phyloP scores from a whole-genome alignment of 2,329 filamentous ascomycete species.

The Blumeriella jaapii region DNA sequence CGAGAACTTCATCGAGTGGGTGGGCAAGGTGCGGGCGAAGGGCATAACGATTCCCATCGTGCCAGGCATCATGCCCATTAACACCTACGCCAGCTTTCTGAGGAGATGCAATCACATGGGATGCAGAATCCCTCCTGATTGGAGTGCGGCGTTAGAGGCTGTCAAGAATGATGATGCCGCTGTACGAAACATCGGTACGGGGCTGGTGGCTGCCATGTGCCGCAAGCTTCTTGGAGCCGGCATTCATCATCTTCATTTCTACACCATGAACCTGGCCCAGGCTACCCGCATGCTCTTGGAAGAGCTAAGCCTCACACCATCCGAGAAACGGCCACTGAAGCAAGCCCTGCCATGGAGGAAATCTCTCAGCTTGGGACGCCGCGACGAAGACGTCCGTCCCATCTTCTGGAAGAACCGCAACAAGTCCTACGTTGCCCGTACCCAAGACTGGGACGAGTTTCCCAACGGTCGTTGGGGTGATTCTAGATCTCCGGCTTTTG shows the following conservation, averaged over 20 bases:
- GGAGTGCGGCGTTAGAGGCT: constrained; percentile 74
- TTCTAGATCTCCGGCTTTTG: constrained; percentile 89
- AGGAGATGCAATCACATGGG: constrained; percentile 86
- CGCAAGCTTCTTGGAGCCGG: constrained; percentile 71
- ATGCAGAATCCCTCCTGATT: constrained; percentile 68
- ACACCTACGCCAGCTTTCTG: constrained; percentile 87
- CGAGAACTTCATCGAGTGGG: constrained; percentile 90
- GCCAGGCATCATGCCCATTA: constrained; percentile 86
- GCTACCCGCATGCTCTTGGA: constrained; percentile 90
- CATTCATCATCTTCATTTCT: constrained; percentile 84
- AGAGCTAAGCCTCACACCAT: constrained; percentile 73
- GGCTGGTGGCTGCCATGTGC: constrained; percentile 81
- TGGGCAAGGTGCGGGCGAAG: constrained; percentile 69
- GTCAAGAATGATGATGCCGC: constrained; percentile 95
- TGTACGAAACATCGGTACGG: constrained; percentile 81
- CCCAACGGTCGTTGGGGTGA: constrained; percentile 99
- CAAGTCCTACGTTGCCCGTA: constrained; percentile 88
- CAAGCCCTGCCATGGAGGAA: constrained; percentile 95
- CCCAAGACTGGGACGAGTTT: constrained; percentile 98
- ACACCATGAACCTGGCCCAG: constrained; percentile 97
- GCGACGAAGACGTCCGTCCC: constrained; percentile 89
- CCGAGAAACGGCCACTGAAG: constrained; percentile 64
- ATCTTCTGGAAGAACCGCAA: constrained; percentile 99
- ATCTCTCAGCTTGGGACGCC: constrained; percentile 76
- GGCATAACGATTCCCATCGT: constrained; percentile 79